These are phyloP conservation scores for Solanum rostratum DNA, from an alignment of 257 asterid genomes.

Conservation along the genomic window DNA sequence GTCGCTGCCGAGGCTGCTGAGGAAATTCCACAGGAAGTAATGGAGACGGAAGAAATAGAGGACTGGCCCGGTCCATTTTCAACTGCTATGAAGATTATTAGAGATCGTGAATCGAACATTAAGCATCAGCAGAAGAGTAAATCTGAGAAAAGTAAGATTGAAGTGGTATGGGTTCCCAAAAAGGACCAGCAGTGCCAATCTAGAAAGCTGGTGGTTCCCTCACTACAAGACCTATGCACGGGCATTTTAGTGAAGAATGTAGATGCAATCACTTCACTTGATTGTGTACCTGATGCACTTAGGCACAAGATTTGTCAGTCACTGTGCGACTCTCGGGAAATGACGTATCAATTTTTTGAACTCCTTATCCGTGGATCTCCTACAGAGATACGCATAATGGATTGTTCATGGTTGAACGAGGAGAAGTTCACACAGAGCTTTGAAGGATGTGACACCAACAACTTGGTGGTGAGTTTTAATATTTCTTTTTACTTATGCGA, in stretches of 20 bases:
- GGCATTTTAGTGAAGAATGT: slow-evolving; percentile 55
- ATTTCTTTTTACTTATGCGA: not conserved
- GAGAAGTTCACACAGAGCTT: slow-evolving; percentile 45
- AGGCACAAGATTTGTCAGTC: slow-evolving; percentile 60
- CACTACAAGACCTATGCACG: slow-evolving; percentile 65
- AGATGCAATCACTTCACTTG: slow-evolving; percentile 72
- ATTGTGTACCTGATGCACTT: slow-evolving; percentile 67
- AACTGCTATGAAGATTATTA: slow-evolving; percentile 74
- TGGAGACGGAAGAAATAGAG: slow-evolving; percentile 16
- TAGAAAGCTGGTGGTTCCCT: slow-evolving; percentile 36
- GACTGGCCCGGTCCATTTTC: slow-evolving; percentile 99
- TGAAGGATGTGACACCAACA: slow-evolving; percentile 42
- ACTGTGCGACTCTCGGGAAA: slow-evolving; percentile 62
- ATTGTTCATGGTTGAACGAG: slow-evolving; percentile 89
- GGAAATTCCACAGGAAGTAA: slow-evolving; percentile 23
- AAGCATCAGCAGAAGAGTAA: slow-evolving; percentile 12
- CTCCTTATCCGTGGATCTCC: slow-evolving; percentile 64
- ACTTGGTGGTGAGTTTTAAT: slow-evolving; percentile 38
- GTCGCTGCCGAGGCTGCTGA: slow-evolving; percentile 22
- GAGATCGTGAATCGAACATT: slow-evolving; percentile 41
- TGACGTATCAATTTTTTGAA: slow-evolving; percentile 50
- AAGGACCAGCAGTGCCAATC: slow-evolving; percentile 16
- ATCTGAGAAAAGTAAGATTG: slow-evolving; percentile 17
- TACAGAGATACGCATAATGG: slow-evolving; percentile 67
- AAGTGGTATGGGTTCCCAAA: slow-evolving; percentile 52